Conservation (phyloP, 2,329 filamentous ascomycete genomes). For the Paecilomyces formosus region DNA sequence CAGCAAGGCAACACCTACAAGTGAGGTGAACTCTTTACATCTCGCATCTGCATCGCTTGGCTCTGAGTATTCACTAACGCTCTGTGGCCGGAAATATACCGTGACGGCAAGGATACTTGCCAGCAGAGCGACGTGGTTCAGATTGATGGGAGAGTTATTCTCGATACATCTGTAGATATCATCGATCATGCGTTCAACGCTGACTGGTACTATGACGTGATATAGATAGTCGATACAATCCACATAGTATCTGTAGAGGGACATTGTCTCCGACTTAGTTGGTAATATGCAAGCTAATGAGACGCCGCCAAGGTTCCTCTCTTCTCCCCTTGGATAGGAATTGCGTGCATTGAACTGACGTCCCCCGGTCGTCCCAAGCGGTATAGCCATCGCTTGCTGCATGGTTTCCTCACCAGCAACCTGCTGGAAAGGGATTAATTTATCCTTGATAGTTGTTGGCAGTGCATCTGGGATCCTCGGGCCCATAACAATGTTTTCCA, state of each 20-base stretch:
- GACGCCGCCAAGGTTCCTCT: constrained; percentile 2
- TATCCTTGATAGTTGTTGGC: constrained; percentile 11
- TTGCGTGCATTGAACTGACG: not conserved
- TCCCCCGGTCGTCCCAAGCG: not conserved
- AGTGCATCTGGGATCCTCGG: constrained; percentile 17
- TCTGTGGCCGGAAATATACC: constrained; percentile 16
- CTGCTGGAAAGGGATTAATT: constrained; percentile 7
- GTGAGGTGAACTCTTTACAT: constrained; percentile 19
- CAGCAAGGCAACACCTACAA: constrained; percentile 23
- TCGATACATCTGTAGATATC: constrained; percentile 20
- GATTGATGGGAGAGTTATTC: constrained; percentile 10
- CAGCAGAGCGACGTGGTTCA: constrained; percentile 23
- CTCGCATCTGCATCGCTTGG: constrained; percentile 13
- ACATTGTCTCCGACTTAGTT: constrained; percentile 17
- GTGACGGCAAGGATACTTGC: constrained; percentile 27
- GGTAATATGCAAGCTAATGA: constrained; percentile 19
- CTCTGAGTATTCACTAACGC: constrained; percentile 6
- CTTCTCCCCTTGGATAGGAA: not conserved
- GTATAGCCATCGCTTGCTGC: constrained; percentile 5
- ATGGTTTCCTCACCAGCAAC: not conserved
- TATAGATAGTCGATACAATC: constrained; percentile 27
- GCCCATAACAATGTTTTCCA: constrained; percentile 22
- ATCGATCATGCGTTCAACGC: constrained; percentile 18
- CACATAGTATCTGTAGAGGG: constrained; percentile 26
- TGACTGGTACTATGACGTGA: constrained; percentile 23